These are phyloP conservation scores for Talaromyces adpressus DNA, from an alignment of 495 filamentous ascomycete species.

Conservation along the genomic window DNA sequence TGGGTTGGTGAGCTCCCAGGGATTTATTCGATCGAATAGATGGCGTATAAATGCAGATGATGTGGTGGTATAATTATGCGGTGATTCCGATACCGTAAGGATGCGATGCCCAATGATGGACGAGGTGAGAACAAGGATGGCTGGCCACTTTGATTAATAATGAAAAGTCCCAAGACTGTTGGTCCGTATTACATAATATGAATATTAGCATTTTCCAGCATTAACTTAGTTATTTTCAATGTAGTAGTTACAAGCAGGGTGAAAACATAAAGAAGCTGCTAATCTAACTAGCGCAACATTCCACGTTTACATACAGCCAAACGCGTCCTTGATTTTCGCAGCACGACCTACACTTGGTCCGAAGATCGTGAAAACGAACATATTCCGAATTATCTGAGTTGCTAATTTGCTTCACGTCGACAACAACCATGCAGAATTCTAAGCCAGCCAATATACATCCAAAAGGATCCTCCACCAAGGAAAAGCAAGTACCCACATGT, in stretches of 20 bases:
- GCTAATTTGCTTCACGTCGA: no score
- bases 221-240: not conserved
- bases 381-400: no score
- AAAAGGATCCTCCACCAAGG: no score
- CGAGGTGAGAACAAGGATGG: not conserved
- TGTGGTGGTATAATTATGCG: not conserved
- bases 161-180: not conserved
- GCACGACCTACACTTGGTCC: not conserved
- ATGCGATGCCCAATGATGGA: not conserved
- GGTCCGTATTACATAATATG: not conserved
- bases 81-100: not conserved
- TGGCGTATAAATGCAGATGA: not conserved
- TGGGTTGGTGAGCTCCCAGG: not conserved
- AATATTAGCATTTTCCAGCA: not conserved
- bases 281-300: not conserved
- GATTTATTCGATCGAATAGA: not conserved
- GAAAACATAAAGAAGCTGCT: not conserved
- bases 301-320: not conserved
- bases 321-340: not conserved
- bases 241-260: not conserved
- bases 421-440: no score
- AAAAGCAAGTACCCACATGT: no score
- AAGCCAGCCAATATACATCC: no score
- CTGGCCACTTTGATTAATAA: not conserved
- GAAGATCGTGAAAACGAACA: no score